phyloP scores from a whole-genome alignment of 129 eudicot genomes.

The Chrysanthemum makinoi region DNA sequence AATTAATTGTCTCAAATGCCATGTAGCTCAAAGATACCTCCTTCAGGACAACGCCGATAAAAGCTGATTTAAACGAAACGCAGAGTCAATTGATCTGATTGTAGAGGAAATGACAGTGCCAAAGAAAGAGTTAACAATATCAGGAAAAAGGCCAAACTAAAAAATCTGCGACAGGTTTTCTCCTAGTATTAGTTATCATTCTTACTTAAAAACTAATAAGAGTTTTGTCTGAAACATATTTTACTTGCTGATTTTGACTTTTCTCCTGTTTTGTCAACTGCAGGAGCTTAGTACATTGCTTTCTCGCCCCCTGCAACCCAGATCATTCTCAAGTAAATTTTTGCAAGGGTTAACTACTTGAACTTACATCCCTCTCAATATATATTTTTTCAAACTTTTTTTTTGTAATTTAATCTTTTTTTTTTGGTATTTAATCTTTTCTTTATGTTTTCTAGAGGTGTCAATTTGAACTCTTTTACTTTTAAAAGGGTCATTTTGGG shows the following conservation, averaged over 20 bases:
- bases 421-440: background rate
- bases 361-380: background rate
- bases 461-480: too few species aligned
- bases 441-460: background rate
- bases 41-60: conserved; percentile 76
- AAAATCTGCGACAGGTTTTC: conserved; percentile 70
- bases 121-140: conserved; percentile 67
- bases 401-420: too few species aligned
- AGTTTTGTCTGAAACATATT: background rate
- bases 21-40: conserved; percentile 6
- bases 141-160: conserved; percentile 52
- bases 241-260: conserved; percentile 15
- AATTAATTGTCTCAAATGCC: too few species aligned
- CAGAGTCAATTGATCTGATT: conserved; percentile 66
- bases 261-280: conserved; percentile 20
- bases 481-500: too few species aligned
- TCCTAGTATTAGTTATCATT: conserved; percentile 11
- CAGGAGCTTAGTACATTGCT: conserved; percentile 76
- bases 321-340: conserved; percentile 80
- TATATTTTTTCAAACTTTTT: too few species aligned
- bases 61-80: conserved; percentile 69
- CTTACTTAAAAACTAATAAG: background rate
- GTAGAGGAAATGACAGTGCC: conserved; percentile 87
- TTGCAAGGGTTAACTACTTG: conserved; percentile 74
- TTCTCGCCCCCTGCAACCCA: conserved; percentile 88